A percentile compares a stretch with the other conserved stretches of the same genome.
These are phyloP conservation scores for Sporisorium iseilematis-ciliati DNA, from an alignment of 1,284 basidiomycete species.

Conservation along the genomic window DNA sequence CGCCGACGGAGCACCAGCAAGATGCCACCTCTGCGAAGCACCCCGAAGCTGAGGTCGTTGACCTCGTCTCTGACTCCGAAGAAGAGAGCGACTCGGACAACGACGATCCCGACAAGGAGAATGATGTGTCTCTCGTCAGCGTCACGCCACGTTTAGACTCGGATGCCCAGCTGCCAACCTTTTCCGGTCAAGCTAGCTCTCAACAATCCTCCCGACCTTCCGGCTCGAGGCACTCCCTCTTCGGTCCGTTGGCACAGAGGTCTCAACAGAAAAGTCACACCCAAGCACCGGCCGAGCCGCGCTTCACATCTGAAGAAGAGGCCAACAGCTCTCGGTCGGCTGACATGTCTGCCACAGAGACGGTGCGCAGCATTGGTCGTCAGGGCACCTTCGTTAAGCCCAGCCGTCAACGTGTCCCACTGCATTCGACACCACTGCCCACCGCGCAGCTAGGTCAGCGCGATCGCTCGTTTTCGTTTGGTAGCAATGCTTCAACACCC, in stretches of 20 bases:
- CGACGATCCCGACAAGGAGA: slow-evolving; percentile 48
- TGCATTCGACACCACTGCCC: slow-evolving; percentile 12
- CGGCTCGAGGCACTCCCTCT: slow-evolving; percentile 18
- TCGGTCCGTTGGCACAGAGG: slow-evolving; percentile 14
- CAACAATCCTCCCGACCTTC: background rate
- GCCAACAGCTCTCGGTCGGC: background rate
- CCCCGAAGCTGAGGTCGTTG: slow-evolving; percentile 7
- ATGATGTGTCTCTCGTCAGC: slow-evolving; percentile 29
- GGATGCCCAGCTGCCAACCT: slow-evolving; percentile 1
- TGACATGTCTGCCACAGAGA: slow-evolving; percentile 24
- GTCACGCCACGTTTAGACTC: slow-evolving; percentile 26
- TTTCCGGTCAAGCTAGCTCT: background rate
- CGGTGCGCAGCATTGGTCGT: slow-evolving; percentile 31
- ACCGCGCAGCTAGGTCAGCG: background rate
- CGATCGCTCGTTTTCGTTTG: slow-evolving; percentile 22
- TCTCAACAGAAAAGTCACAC: background rate
- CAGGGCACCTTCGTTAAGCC: slow-evolving; percentile 27
- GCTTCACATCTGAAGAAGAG: background rate
- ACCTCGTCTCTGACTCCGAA: slow-evolving; percentile 33
- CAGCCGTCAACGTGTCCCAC: slow-evolving; percentile 1
- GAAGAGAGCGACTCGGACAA: slow-evolving; percentile 17
- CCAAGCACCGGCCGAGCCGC: background rate
- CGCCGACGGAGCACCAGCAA: background rate
- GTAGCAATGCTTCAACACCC: slow-evolving; percentile 10
- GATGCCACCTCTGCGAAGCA: background rate